These are phyloP conservation scores for Carpinus viminea DNA, from an alignment of 306 rosid genomes.

Conservation along the genomic window DNA sequence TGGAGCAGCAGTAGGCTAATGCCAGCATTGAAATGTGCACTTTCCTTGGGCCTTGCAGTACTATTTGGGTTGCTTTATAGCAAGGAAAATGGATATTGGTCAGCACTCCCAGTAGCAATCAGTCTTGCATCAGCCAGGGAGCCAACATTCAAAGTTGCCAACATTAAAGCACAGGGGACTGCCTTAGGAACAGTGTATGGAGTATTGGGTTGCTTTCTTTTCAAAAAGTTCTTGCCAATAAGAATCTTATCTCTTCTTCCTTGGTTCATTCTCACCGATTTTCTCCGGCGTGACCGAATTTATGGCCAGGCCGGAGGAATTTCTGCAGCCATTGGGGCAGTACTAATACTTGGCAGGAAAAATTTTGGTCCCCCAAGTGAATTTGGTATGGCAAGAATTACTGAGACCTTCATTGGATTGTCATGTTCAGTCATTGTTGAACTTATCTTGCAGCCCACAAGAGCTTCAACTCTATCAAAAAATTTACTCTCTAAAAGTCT, in stretches of 20 bases:
- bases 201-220: slow-evolving; percentile 56
- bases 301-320: slow-evolving; percentile 74
- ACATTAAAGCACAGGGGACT: slow-evolving; percentile 67
- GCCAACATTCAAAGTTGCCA: slow-evolving; percentile 58
- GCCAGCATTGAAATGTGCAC: slow-evolving; percentile 47
- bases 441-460: slow-evolving; percentile 50
- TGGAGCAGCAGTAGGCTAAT: slow-evolving; percentile 31
- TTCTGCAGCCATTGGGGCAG: slow-evolving; percentile 66
- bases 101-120: slow-evolving; percentile 68
- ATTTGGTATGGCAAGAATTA: slow-evolving; percentile 57
- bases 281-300: slow-evolving; percentile 59
- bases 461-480: slow-evolving; percentile 56
- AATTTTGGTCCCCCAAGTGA: slow-evolving; percentile 63
- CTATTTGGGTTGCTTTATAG: slow-evolving; percentile 56
- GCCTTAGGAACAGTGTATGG: slow-evolving; percentile 69
- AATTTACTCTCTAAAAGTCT: slow-evolving; percentile 44
- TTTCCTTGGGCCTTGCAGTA: slow-evolving; percentile 62
- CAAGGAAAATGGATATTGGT: slow-evolving; percentile 58
- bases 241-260: slow-evolving; percentile 65
- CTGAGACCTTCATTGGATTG: slow-evolving; percentile 68
- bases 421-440: slow-evolving; percentile 50
- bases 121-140: slow-evolving; percentile 54
- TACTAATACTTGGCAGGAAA: slow-evolving; percentile 55
- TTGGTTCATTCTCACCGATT: slow-evolving; percentile 68
- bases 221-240: slow-evolving; percentile 32